These are phyloP conservation scores for Ascochyta viciae-villosae DNA, from an alignment of 2,329 filamentous ascomycete species.

Conservation along the genomic window DNA sequence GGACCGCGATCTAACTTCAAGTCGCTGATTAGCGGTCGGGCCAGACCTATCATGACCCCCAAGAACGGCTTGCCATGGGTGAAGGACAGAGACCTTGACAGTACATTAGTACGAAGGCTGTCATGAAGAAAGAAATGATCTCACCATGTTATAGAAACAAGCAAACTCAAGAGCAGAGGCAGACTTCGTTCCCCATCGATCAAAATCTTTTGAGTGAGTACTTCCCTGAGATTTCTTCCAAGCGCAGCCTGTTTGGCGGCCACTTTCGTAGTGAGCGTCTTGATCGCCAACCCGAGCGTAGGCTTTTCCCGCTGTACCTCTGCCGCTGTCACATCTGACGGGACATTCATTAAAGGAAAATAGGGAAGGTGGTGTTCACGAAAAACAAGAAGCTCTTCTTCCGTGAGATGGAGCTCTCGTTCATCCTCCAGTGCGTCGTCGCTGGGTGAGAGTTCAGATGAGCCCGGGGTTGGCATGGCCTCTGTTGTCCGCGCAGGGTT, in stretches of 20 bases:
- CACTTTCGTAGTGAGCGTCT: slow-evolving; percentile 25
- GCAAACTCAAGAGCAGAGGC: slow-evolving; percentile 29
- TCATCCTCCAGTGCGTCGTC: background rate
- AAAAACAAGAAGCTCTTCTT: slow-evolving; percentile 18
- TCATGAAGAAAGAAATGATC: background rate
- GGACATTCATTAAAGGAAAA: slow-evolving; percentile 25
- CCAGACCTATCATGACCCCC: slow-evolving; percentile 22
- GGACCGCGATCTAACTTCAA: slow-evolving; percentile 28
- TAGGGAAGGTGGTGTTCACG: slow-evolving; percentile 15
- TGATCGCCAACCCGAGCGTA: slow-evolving; percentile 24
- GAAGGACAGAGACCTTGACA: slow-evolving; percentile 25
- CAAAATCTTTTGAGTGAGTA: slow-evolving; percentile 27
- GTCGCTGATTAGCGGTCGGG: slow-evolving; percentile 27
- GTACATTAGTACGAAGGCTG: background rate
- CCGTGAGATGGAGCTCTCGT: slow-evolving; percentile 13
- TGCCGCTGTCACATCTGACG: slow-evolving; percentile 9
- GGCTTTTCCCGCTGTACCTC: slow-evolving; percentile 19
- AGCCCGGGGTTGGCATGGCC: slow-evolving; percentile 18
- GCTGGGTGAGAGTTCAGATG: slow-evolving; percentile 3
- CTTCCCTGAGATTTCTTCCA: slow-evolving; percentile 24
- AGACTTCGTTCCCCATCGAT: slow-evolving; percentile 33
- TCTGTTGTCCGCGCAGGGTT: slow-evolving; percentile 8
- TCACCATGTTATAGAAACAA: slow-evolving; percentile 32
- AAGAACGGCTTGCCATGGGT: slow-evolving; percentile 26
- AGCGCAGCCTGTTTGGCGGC: slow-evolving; percentile 20